These are phyloP conservation scores for Capsicum pubescens DNA, from an alignment of 257 asterid species.

Conservation along the genomic window DNA sequence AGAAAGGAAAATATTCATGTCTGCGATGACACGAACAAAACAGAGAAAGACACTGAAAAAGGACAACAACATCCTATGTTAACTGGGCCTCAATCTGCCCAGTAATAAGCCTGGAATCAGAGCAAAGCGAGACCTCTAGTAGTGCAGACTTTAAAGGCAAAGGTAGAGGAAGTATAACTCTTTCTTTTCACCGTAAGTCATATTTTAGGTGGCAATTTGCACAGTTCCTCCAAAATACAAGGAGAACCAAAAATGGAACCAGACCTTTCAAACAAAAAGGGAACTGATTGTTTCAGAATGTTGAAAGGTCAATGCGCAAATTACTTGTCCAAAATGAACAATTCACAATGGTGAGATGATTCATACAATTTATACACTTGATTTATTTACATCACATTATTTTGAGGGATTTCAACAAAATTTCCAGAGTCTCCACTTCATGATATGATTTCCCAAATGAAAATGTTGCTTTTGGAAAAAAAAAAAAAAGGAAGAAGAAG, in stretches of 20 bases:
- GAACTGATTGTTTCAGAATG: not conserved
- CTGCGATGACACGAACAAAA: not conserved
- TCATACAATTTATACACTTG: not conserved
- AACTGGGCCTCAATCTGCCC: not conserved
- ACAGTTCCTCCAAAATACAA: too few relatives aligned
- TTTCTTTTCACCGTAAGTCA: too few relatives aligned
- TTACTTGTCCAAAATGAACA: not conserved
- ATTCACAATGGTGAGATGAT: not conserved
- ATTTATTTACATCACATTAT: not conserved
- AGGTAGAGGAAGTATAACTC: too few relatives aligned
- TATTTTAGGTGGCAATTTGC: too few relatives aligned
- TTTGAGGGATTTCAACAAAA: not conserved
- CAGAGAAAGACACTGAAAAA: not conserved
- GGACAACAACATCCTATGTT: not conserved
- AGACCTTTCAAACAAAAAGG: not conserved
- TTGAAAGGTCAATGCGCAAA: conserved; percentile 21
- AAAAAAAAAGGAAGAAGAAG: not conserved
- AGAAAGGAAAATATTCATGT: not conserved
- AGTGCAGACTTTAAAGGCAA: not conserved
- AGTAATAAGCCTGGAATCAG: not conserved
- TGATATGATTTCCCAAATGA: conserved; percentile 21
- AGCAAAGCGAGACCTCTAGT: not conserved
- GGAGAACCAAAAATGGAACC: not conserved
- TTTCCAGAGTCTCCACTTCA: not conserved
- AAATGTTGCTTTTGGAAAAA: not conserved